These are phyloP conservation scores for Dimocarpus longan DNA, from an alignment of 345 rosid genomes.

Conservation along the genomic window DNA sequence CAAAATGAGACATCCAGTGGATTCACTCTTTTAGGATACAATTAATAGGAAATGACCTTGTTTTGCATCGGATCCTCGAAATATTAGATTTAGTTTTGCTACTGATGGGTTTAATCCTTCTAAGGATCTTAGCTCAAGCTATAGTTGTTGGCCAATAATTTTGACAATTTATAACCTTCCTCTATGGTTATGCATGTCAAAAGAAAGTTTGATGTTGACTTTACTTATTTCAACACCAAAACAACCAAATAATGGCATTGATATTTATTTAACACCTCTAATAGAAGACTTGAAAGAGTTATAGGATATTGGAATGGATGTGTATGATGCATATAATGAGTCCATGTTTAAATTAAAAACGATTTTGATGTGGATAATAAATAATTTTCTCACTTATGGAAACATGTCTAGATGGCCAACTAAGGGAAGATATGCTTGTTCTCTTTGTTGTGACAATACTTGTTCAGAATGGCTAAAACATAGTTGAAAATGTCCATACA, in stretches of 20 bases:
- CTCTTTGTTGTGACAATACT: background rate
- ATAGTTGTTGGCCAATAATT: too few relatives aligned
- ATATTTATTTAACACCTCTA: too few relatives aligned
- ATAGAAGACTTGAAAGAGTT: background rate
- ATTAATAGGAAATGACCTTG: background rate
- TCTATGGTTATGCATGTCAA: background rate
- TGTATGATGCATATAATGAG: background rate
- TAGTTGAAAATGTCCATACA: too few relatives aligned
- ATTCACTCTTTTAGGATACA: background rate
- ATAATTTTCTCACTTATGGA: too few relatives aligned
- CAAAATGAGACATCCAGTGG: background rate
- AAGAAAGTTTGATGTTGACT: background rate
- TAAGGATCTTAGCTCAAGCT: too few relatives aligned
- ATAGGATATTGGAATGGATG: background rate
- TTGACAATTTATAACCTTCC: background rate
- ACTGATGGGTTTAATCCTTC: too few relatives aligned
- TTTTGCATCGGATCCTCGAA: too few relatives aligned
- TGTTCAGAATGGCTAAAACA: background rate
- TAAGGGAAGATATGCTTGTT: background rate
- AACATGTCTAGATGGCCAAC: background rate
- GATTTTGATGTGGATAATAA: too few relatives aligned
- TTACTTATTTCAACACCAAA: too few relatives aligned
- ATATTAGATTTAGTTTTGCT: too few relatives aligned
- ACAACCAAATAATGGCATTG: too few relatives aligned
- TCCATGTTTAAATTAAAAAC: too few relatives aligned